Evolutionary conservation across 108 stramenopile species (phyloP).

Genomic region (Pelagomonas calceolata): DNA sequence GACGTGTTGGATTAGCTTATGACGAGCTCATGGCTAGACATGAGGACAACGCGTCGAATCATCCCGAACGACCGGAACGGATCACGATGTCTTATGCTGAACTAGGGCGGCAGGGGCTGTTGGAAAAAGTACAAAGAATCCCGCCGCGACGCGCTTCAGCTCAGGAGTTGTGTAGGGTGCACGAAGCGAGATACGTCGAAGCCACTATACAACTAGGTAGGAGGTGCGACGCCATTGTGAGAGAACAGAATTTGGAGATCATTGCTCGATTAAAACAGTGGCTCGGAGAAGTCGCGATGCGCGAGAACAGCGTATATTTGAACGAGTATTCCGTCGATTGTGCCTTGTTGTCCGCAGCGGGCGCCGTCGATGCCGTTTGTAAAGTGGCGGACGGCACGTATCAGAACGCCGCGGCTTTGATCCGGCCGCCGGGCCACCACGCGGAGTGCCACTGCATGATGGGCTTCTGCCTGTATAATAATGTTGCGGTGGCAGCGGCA

Average conservation of each 20-base stretch:
- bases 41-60: not conserved
- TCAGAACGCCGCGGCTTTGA: conserved; percentile 8
- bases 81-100: not conserved
- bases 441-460: conserved; percentile 29
- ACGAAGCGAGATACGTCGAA: not conserved
- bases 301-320: conserved; percentile 14
- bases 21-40: not conserved
- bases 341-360: conserved; percentile 14
- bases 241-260: not conserved
- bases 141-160: not conserved
- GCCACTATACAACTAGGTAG: not conserved
- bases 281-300: conserved; percentile 9
- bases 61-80: conserved; percentile 15
- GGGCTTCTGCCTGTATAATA: conserved; percentile 53
- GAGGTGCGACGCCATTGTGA: not conserved
- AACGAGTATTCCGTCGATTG: conserved; percentile 12
- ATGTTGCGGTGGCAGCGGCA: conserved; percentile 37
- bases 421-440: conserved; percentile 52
- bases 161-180: not conserved
- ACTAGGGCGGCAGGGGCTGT: not conserved
- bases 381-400: not conserved
- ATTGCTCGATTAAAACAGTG: not conserved
- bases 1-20: not conserved
- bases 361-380: not conserved
- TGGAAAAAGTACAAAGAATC: not conserved